These are phyloP conservation scores for Gigaspora rosea DNA, from an alignment of 192 early-diverging fungal species.

Conservation along the genomic window DNA sequence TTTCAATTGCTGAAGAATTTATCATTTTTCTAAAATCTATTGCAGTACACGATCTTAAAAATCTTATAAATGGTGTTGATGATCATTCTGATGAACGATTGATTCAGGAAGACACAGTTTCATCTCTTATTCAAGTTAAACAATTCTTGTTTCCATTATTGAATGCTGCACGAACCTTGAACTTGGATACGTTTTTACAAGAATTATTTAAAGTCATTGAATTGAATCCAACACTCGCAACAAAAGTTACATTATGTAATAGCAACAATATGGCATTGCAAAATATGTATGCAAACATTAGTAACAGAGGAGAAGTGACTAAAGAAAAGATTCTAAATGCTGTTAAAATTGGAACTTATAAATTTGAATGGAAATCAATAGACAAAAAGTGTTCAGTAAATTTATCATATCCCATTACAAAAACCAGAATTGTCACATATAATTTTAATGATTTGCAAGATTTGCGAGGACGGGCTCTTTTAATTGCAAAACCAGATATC, in stretches of 20 bases:
- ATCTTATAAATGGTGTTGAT: conserved; percentile 32
- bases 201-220: not conserved
- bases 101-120: conserved; percentile 26
- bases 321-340: conserved; percentile 31
- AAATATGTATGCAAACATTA: conserved; percentile 31
- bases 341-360: conserved; percentile 22
- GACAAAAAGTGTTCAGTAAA: conserved; percentile 22
- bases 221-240: not conserved
- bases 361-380: conserved; percentile 11
- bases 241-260: conserved; percentile 32
- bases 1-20: not conserved
- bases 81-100: conserved; percentile 32
- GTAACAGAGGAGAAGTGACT: conserved; percentile 32
- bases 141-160: conserved; percentile 26
- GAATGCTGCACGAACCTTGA: conserved; percentile 3
- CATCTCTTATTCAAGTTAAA: conserved; percentile 27
- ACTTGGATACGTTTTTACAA: not conserved
- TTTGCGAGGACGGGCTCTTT: conserved; percentile 33
- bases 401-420: conserved; percentile 13
- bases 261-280: conserved; percentile 22
- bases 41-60: conserved; percentile 26
- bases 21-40: not conserved
- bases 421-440: not conserved
- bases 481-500: conserved; percentile 26
- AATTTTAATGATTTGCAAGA: conserved; percentile 24